Evolutionary conservation across 2,329 filamentous ascomycete genomes (phyloP).

Genomic region (Monilinia fructigena): DNA sequence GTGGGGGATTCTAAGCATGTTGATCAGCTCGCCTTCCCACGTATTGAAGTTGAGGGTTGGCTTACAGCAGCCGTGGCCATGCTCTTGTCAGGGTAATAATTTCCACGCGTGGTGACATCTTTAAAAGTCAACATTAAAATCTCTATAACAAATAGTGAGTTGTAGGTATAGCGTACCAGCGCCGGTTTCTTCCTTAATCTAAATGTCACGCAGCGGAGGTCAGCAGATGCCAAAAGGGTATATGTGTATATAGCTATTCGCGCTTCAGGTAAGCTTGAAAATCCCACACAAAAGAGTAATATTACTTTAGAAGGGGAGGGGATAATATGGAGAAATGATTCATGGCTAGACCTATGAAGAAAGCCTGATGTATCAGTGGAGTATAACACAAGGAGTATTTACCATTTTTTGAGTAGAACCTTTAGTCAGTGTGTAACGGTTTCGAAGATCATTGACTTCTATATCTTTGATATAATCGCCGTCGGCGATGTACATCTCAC

Average conservation of each 20-base stretch:
- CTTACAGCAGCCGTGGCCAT: constrained; percentile 92
- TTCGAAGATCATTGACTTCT: constrained; percentile 96
- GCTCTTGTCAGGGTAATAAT: constrained; percentile 94
- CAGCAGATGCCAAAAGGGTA: constrained; percentile 87
- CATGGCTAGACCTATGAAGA: constrained; percentile 41
- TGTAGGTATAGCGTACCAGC: constrained; percentile 82
- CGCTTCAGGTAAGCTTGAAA: constrained; percentile 69
- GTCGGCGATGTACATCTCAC: constrained; percentile 90
- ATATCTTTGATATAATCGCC: constrained; percentile 99
- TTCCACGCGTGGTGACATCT: constrained; percentile 99
- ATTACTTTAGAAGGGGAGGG: constrained; percentile 37
- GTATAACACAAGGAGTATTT: constrained; percentile 72
- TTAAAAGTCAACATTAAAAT: constrained; percentile 59
- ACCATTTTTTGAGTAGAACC: constrained; percentile 99
- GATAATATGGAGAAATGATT: constrained; percentile 37
- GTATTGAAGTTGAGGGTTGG: constrained; percentile 27
- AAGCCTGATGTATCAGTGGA: constrained; percentile 62
- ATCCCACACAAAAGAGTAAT: constrained; percentile 50
- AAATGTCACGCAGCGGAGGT: constrained; percentile 82
- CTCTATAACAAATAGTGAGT: constrained; percentile 40
- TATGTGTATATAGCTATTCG: constrained; percentile 58
- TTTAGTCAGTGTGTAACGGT: constrained; percentile 96
- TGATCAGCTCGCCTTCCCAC: constrained; percentile 27
- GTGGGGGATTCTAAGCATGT: constrained; percentile 72
- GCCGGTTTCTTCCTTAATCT: constrained; percentile 99